Conservation (phyloP, 352 stramenopile species). For the Globisporangium iwayamae region DNA sequence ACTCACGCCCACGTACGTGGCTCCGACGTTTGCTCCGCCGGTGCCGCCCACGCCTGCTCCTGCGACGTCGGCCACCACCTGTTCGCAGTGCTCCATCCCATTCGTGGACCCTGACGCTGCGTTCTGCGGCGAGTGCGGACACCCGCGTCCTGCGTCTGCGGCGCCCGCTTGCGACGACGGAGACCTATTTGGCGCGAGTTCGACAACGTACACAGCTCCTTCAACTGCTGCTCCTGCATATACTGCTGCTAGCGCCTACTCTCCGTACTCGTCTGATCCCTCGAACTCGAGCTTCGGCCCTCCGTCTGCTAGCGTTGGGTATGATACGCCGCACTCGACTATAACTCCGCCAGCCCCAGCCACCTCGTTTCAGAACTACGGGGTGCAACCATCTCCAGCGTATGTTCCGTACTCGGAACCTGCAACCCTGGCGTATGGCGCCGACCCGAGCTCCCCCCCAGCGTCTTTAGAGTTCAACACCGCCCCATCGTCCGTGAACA, state of each 20-base stretch:
- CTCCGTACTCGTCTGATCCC: slow-evolving; percentile 9
- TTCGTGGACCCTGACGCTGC: slow-evolving; percentile 50
- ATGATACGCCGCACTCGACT: slow-evolving; percentile 22
- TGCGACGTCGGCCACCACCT: slow-evolving; percentile 18
- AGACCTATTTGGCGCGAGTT: slow-evolving; percentile 55
- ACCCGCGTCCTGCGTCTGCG: slow-evolving; percentile 31
- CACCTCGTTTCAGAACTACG: slow-evolving; percentile 14
- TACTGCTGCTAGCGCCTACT: neutral
- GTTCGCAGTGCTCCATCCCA: slow-evolving; percentile 42
- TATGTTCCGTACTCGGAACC: slow-evolving; percentile 16
- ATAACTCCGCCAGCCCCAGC: slow-evolving; percentile 17
- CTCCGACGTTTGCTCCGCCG: slow-evolving; percentile 17
- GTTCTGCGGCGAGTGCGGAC: slow-evolving; percentile 78
- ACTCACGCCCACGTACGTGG: slow-evolving; percentile 13
- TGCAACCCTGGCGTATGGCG: neutral
- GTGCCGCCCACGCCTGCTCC: neutral
- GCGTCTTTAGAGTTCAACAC: slow-evolving; percentile 47
- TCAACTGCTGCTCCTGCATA: neutral
- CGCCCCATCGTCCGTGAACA: slow-evolving; percentile 28
- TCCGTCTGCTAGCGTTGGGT: slow-evolving; percentile 26
- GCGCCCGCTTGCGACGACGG: slow-evolving; percentile 31
- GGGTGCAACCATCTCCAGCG: slow-evolving; percentile 24
- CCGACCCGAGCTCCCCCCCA: slow-evolving; percentile 28
- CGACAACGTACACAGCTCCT: slow-evolving; percentile 20
- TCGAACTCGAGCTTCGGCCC: slow-evolving; percentile 21